Percentiles rank a stretch among this genome's conserved stretches.
These are phyloP conservation scores for Lineolata rhizophorae DNA, from an alignment of 495 filamentous ascomycete species.

Conservation along the genomic window DNA sequence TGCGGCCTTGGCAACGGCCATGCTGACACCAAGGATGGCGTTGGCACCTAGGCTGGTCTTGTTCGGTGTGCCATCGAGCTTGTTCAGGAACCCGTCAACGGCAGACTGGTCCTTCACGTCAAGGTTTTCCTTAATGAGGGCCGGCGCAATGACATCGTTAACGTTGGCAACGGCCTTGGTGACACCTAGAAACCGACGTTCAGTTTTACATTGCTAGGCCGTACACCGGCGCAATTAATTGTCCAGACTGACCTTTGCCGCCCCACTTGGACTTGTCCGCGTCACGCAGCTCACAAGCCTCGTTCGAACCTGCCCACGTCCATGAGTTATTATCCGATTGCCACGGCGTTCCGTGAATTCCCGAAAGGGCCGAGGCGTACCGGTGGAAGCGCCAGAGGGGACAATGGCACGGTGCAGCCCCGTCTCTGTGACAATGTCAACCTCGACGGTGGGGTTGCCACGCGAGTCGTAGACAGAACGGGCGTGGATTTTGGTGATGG, in stretches of 20 bases:
- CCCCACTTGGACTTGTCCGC: conserved; percentile 93
- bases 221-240: conserved; percentile 1
- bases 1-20: conserved; percentile 94
- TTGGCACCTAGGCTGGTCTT: conserved; percentile 98
- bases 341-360: no score
- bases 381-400: conserved; percentile 92
- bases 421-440: conserved; percentile 89
- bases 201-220: conserved; percentile 4
- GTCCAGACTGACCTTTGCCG: conserved; percentile 55
- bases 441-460: conserved; percentile 89
- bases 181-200: conserved; percentile 39
- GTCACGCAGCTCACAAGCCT: conserved; percentile 96
- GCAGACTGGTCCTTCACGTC: conserved; percentile 94
- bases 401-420: conserved; percentile 98
- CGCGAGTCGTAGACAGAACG: conserved; percentile 99
- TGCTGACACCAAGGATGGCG: conserved; percentile 87
- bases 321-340: conserved; percentile 6
- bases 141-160: conserved; percentile 80
- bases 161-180: conserved; percentile 91
- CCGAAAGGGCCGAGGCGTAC: conserved; percentile 24
- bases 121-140: conserved; percentile 74
- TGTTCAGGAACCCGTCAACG: conserved; percentile 85
- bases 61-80: conserved; percentile 89
- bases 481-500: conserved; percentile 96
- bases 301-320: conserved; percentile 87